A percentile compares a stretch with the other conserved stretches of the same genome.
These are phyloP conservation scores for Akanthomyces lecanii DNA, from an alignment of 2,329 filamentous ascomycete species.

Conservation along the genomic window DNA sequence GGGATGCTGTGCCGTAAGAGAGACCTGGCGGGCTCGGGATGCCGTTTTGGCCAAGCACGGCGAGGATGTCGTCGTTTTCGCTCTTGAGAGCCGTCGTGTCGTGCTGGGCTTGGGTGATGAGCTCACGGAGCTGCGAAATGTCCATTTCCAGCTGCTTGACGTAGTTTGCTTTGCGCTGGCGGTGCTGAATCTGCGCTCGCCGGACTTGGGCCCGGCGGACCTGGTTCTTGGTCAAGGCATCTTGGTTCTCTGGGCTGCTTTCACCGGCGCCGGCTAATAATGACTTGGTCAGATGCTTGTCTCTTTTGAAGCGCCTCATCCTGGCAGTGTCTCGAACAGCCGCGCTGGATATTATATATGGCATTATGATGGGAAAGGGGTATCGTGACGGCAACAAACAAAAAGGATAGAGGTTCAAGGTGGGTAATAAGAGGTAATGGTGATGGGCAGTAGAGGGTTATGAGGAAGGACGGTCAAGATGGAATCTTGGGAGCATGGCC, in stretches of 20 bases:
- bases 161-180: conserved; percentile 53
- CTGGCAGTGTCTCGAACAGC: conserved; percentile 13
- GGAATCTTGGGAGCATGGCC: neutral
- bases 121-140: conserved; percentile 42
- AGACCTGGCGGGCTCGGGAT: conserved; percentile 20
- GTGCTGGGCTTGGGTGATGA: conserved; percentile 40
- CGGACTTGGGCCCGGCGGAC: conserved; percentile 49
- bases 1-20: conserved; percentile 12
- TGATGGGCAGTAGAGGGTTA: neutral
- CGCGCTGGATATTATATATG: conserved; percentile 15
- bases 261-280: conserved; percentile 5
- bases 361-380: neutral
- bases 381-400: neutral
- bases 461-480: neutral
- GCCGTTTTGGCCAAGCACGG: conserved; percentile 29
- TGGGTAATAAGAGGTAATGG: neutral
- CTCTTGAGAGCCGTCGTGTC: conserved; percentile 34
- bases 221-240: conserved; percentile 38
- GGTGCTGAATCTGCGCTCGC: conserved; percentile 51
- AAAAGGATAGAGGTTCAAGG: neutral
- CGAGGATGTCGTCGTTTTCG: conserved; percentile 43
- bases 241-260: conserved; percentile 17
- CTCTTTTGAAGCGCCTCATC: conserved; percentile 15
- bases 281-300: conserved; percentile 7
- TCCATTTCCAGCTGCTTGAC: conserved; percentile 51